phyloP scores from a whole-genome alignment of 2,329 filamentous ascomycete genomes.

The Fusarium pseudograminearum region DNA sequence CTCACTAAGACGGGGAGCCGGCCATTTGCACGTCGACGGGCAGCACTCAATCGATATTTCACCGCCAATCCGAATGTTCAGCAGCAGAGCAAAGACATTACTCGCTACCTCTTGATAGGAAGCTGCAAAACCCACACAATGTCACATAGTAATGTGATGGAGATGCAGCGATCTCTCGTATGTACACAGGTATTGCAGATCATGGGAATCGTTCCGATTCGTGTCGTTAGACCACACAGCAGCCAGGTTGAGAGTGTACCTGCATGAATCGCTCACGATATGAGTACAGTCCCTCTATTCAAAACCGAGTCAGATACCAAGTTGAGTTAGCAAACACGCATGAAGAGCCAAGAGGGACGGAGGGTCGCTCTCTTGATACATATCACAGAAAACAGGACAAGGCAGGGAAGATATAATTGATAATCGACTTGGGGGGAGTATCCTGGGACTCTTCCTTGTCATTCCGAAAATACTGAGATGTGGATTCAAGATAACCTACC shows the following conservation, averaged over 20 bases:
- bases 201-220: slow-evolving; percentile 46
- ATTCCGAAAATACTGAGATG: slow-evolving; percentile 27
- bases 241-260: slow-evolving; percentile 30
- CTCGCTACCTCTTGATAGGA: background rate
- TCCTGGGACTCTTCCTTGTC: slow-evolving; percentile 25
- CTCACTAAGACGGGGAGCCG: slow-evolving; percentile 9
- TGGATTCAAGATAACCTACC: slow-evolving; percentile 10
- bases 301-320: background rate
- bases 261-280: background rate
- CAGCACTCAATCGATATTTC: slow-evolving; percentile 5
- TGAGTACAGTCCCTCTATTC: background rate
- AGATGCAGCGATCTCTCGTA: slow-evolving; percentile 27
- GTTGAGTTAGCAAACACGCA: background rate
- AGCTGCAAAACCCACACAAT: slow-evolving; percentile 8
- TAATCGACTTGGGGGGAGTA: slow-evolving; percentile 11
- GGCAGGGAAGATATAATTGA: background rate
- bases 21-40: slow-evolving; percentile 10
- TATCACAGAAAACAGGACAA: slow-evolving; percentile 7
- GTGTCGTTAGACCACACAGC: slow-evolving; percentile 22
- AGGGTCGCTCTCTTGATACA: slow-evolving; percentile 19
- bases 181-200: slow-evolving; percentile 28
- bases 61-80: slow-evolving; percentile 22
- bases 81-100: background rate
- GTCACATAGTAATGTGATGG: slow-evolving; percentile 12
- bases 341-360: slow-evolving; percentile 23